Evolutionary conservation across 495 filamentous ascomycete species (phyloP).

Genomic region (Penicillium canariense): DNA sequence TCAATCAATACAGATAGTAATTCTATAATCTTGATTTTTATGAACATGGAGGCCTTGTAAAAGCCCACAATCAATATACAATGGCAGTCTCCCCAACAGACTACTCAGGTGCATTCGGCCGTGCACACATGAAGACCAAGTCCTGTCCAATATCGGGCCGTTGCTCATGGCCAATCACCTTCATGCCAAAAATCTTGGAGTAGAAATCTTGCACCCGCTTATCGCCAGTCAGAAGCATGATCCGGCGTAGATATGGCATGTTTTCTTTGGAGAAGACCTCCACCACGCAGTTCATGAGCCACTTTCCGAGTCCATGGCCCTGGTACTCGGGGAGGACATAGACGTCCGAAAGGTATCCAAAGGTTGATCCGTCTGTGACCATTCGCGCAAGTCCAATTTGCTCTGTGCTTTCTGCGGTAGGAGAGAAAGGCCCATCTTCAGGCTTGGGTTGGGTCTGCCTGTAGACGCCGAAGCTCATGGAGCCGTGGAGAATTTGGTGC

Average conservation of each 20-base stretch:
- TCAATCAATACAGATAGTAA: neutral
- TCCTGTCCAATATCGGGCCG: slow-evolving; percentile 21
- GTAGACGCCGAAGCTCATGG: slow-evolving; percentile 57
- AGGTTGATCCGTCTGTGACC: slow-evolving; percentile 63
- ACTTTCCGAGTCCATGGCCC: slow-evolving; percentile 58
- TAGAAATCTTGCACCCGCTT: slow-evolving; percentile 45
- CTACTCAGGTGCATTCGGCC: slow-evolving; percentile 12
- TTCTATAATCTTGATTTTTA: neutral
- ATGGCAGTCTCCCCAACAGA: neutral
- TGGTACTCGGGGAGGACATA: slow-evolving; percentile 60
- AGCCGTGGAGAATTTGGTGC: slow-evolving; percentile 47
- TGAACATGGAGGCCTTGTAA: neutral
- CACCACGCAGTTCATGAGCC: slow-evolving; percentile 58
- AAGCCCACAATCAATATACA: no score
- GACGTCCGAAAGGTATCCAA: slow-evolving; percentile 72
- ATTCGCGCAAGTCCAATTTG: slow-evolving; percentile 63
- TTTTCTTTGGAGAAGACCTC: slow-evolving; percentile 44
- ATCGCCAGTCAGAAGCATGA: slow-evolving; percentile 47
- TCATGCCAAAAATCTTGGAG: slow-evolving; percentile 43
- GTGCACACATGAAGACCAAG: slow-evolving; percentile 26
- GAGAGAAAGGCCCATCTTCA: neutral
- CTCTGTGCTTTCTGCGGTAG: slow-evolving; percentile 16
- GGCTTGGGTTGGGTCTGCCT: slow-evolving; percentile 7
- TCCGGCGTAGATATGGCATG: slow-evolving; percentile 56
- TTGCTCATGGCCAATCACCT: slow-evolving; percentile 31